Conservation (phyloP, 2,329 filamentous ascomycete species). For the Microdochium bolleyi region DNA sequence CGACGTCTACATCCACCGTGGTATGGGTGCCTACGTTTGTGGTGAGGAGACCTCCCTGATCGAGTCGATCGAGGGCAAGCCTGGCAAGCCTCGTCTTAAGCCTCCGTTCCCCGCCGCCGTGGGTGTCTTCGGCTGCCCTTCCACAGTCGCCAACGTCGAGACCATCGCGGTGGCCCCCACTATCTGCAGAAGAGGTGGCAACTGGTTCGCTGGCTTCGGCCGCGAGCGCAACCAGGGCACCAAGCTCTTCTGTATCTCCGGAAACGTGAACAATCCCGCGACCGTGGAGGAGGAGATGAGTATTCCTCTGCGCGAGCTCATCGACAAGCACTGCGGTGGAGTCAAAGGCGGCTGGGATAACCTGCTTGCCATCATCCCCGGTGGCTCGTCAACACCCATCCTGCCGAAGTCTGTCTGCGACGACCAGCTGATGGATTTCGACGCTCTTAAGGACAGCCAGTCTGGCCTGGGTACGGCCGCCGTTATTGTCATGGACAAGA, state of each 20-base stretch:
- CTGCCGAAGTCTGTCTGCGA: conserved; percentile 86
- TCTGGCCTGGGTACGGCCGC: conserved; percentile 95
- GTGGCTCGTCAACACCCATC: conserved; percentile 93
- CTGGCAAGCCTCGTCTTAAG: conserved; percentile 97
- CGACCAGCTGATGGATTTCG: conserved; percentile 97
- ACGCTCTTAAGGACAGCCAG: conserved; percentile 95
- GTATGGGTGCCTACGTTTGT: conserved; percentile 95
- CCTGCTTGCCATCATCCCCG: conserved; percentile 87
- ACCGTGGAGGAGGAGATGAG: conserved; percentile 99
- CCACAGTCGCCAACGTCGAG: conserved; percentile 96
- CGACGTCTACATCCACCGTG: conserved; percentile 92
- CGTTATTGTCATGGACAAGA: conserved; percentile 99
- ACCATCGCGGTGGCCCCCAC: conserved; percentile 93
- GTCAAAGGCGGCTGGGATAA: conserved; percentile 98
- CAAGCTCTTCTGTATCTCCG: conserved; percentile 97
- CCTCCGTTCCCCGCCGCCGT: conserved; percentile 96
- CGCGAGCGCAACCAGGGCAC: conserved; percentile 95
- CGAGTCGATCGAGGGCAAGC: conserved; percentile 96
- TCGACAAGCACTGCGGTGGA: conserved; percentile 96
- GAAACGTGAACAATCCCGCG: conserved; percentile 96
- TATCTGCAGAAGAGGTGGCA: conserved; percentile 84
- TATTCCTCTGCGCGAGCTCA: conserved; percentile 89
- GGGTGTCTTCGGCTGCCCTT: conserved; percentile 95
- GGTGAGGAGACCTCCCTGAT: conserved; percentile 98
- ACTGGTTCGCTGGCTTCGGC: conserved; percentile 90